phyloP scores from a whole-genome alignment of 768 basidiomycete genomes.

The Omphalotus guepiniiformis region DNA sequence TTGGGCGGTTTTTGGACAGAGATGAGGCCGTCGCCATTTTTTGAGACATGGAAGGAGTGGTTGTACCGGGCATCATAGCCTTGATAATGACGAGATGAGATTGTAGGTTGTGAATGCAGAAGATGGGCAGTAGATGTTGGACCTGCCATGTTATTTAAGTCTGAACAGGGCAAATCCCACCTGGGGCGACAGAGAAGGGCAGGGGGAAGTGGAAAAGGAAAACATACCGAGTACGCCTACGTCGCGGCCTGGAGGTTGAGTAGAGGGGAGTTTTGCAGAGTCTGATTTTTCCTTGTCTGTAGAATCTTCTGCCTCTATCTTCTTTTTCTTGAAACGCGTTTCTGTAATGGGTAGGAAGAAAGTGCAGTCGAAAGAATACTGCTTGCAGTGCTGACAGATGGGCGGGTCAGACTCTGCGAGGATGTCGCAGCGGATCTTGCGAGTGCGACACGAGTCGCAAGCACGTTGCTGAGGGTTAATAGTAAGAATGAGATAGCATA shows the following conservation, averaged over 20 bases:
- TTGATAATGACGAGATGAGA: constrained; percentile 84
- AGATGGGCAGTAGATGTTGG: constrained; percentile 86
- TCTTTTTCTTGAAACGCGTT: constrained; percentile 98
- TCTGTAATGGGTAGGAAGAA: constrained; percentile 98
- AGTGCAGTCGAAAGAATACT: constrained; percentile 90
- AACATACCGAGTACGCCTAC: constrained; percentile 60
- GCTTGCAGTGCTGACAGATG: constrained; percentile 91
- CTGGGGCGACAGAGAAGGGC: constrained; percentile 11
- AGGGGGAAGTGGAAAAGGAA: constrained; percentile 8
- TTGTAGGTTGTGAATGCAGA: constrained; percentile 83
- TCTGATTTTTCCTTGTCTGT: constrained; percentile 33
- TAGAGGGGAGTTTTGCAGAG: constrained; percentile 26
- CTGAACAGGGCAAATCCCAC: constrained; percentile 26
- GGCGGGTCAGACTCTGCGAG: constrained; percentile 74
- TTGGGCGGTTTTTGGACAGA: constrained; percentile 61
- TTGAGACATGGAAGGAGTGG: constrained; percentile 82
- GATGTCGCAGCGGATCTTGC: constrained; percentile 95
- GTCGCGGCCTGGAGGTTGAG: constrained; percentile 49
- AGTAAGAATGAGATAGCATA: constrained; percentile 13
- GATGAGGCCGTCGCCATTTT: constrained; percentile 85
- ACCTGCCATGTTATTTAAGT: constrained; percentile 54
- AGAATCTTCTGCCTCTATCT: constrained; percentile 62
- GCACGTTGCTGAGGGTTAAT: constrained; percentile 53
- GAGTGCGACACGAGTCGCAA: constrained; percentile 85
- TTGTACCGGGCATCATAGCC: constrained; percentile 85